Evolutionary conservation across 1,284 basidiomycete species (phyloP).

Genomic region (Moniliella sp.): DNA sequence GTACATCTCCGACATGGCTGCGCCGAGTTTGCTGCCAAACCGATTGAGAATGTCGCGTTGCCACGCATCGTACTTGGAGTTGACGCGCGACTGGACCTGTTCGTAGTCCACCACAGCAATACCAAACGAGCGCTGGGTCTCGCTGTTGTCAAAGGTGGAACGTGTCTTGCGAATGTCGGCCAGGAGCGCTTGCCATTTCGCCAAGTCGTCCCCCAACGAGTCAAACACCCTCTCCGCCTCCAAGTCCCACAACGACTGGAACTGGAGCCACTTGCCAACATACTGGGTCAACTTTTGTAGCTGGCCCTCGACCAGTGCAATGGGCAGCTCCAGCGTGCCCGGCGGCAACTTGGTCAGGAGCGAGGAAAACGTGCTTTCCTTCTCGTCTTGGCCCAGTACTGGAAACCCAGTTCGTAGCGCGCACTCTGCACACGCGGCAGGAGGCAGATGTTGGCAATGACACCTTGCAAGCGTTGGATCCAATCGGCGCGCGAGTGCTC

Average conservation of each 20-base stretch:
- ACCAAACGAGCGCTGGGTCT: slow-evolving; percentile 67
- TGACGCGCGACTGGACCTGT: slow-evolving; percentile 86
- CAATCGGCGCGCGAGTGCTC: slow-evolving; percentile 76
- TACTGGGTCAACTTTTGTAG: slow-evolving; percentile 67
- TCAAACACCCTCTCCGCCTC: slow-evolving; percentile 89
- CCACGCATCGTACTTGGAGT: slow-evolving; percentile 95
- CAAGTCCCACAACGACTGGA: slow-evolving; percentile 95
- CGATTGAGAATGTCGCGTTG: slow-evolving; percentile 76
- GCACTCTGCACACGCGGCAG: slow-evolving; percentile 72
- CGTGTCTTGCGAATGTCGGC: slow-evolving; percentile 89
- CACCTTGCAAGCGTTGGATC: slow-evolving; percentile 68
- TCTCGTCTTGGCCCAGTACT: slow-evolving; percentile 8
- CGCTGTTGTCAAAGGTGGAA: slow-evolving; percentile 84
- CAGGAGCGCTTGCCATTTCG: slow-evolving; percentile 73
- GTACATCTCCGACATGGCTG: slow-evolving; percentile 89
- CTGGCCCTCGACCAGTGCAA: slow-evolving; percentile 67
- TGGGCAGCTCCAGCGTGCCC: slow-evolving; percentile 56
- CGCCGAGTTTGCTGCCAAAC: slow-evolving; percentile 74
- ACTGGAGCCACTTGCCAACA: slow-evolving; percentile 89
- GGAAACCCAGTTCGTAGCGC: slow-evolving; percentile 57
- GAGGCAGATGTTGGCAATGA: slow-evolving; percentile 59
- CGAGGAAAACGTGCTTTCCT: slow-evolving; percentile 45
- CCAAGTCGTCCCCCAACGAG: slow-evolving; percentile 72
- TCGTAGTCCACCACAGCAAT: slow-evolving; percentile 90
- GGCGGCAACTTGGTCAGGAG: slow-evolving; percentile 56